Evolutionary conservation across 139 green algal genomes (phyloP).

Genomic region (Nannochloris sp.): DNA sequence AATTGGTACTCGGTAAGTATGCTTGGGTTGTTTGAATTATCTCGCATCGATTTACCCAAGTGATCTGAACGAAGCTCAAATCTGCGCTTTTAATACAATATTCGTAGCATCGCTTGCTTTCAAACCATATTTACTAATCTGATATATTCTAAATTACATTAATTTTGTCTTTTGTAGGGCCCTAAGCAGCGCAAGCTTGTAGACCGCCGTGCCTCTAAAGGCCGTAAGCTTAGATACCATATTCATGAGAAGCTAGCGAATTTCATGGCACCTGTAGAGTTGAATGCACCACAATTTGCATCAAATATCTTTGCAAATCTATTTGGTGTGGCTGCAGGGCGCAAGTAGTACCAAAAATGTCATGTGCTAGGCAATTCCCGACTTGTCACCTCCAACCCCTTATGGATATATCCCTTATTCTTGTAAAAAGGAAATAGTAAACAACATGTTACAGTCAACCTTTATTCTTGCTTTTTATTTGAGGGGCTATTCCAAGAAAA

Average conservation of each 20-base stretch:
- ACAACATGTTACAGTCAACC: no score
- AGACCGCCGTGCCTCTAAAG: constrained; percentile 82
- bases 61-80: no score
- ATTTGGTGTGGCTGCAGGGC: no score
- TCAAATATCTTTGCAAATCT: constrained; percentile 73
- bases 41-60: no score
- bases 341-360: no score
- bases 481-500: no score
- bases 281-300: constrained; percentile 43
- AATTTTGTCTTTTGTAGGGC: constrained; percentile 15
- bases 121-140: background rate
- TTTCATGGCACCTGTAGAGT: constrained; percentile 74
- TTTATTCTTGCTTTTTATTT: no score
- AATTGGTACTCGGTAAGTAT: constrained; percentile 16
- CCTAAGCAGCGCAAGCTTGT: constrained; percentile 76
- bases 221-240: constrained; percentile 81
- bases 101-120: background rate
- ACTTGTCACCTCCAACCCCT: no score
- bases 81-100: no score
- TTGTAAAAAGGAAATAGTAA: no score
- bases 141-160: background rate
- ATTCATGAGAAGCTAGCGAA: constrained; percentile 86
- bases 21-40: background rate
- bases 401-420: no score
- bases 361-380: no score